Base-by-base conservation (phyloP, 108 stramenopile species). In the Nitzschia palea region DNA sequence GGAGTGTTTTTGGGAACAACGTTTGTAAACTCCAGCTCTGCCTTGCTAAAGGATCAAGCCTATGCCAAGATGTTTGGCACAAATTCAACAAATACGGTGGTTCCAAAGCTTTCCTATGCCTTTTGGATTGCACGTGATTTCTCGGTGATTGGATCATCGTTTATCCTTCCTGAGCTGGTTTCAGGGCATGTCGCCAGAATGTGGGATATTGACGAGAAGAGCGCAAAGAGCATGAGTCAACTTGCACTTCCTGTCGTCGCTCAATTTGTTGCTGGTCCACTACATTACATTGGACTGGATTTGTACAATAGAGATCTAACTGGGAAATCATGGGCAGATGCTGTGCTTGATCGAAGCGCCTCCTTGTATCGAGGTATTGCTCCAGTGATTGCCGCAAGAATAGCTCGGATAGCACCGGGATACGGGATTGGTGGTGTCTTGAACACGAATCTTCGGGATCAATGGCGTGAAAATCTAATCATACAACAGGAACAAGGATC, bases 341-440 rank as follows among this genome's bases (percentile, higher is more conserved):
- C 54, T n/a, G 30, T 65, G 1, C 0, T 65, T 23, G 79, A 82
- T 48, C 65, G 85, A 6, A 31, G 55, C 35, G 22, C 43, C 22
- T 55, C 65, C 32, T 54, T 82, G 17, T 42, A 25, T 15, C 1
- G 60, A 31, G 73, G 74, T 3, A 50, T 78, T 37, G 47, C 27
- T 10, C 62, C 71, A 2, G 75, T 86, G 20, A 37, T 80, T 9
- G 54, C 45, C 2, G 80, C 78, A 6, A 59, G 81, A 23, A 75
- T 82, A 18, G 68, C 70, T 12, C 73, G 85, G 0, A 82, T 86
- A 30, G 71, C 76, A 31, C 85, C 85, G 8, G 81, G 77, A 14
- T 86, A 86, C 58, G 77, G 85, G 17, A 59, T 82, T 29, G 85
- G 73, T 50, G 85, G 85, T 4, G 80, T 86, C 1, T 55, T 62